phyloP scores from a whole-genome alignment of 2,329 filamentous ascomycete species.

The Botrytis deweyae region DNA sequence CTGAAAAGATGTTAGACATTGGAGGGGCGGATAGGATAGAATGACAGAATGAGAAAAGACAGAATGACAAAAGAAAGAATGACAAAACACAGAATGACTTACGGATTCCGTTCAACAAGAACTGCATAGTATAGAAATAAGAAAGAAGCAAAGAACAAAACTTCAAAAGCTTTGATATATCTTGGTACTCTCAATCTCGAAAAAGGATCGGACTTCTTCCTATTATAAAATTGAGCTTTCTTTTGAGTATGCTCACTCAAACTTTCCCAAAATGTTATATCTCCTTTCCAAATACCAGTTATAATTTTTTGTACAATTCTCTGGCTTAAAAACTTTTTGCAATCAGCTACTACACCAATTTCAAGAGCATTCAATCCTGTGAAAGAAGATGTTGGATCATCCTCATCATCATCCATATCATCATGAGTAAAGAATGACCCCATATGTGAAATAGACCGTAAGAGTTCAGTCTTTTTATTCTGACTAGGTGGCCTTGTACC shows the following conservation, averaged over 20 bases:
- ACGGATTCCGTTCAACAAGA: slow-evolving; percentile 68
- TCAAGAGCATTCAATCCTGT: slow-evolving; percentile 81
- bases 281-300: slow-evolving; percentile 80
- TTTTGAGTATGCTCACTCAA: slow-evolving; percentile 73
- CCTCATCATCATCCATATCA: slow-evolving; percentile 49
- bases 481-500: slow-evolving; percentile 26
- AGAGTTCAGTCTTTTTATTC: slow-evolving; percentile 32
- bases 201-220: slow-evolving; percentile 65
- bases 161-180: slow-evolving; percentile 83
- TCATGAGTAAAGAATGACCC: slow-evolving; percentile 38
- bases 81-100: slow-evolving; percentile 17
- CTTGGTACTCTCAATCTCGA: slow-evolving; percentile 75
- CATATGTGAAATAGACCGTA: slow-evolving; percentile 57
- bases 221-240: slow-evolving; percentile 73
- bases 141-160: slow-evolving; percentile 75
- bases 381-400: slow-evolving; percentile 70
- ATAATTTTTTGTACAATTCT: slow-evolving; percentile 79
- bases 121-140: slow-evolving; percentile 84
- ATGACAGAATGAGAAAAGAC: neutral
- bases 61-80: neutral
- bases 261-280: slow-evolving; percentile 83
- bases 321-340: slow-evolving; percentile 83
- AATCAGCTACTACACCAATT: slow-evolving; percentile 76
- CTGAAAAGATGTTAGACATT: slow-evolving; percentile 22
- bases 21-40: neutral